Base-by-base conservation (phyloP, 345 rosid genomes). In the Draba incana region DNA sequence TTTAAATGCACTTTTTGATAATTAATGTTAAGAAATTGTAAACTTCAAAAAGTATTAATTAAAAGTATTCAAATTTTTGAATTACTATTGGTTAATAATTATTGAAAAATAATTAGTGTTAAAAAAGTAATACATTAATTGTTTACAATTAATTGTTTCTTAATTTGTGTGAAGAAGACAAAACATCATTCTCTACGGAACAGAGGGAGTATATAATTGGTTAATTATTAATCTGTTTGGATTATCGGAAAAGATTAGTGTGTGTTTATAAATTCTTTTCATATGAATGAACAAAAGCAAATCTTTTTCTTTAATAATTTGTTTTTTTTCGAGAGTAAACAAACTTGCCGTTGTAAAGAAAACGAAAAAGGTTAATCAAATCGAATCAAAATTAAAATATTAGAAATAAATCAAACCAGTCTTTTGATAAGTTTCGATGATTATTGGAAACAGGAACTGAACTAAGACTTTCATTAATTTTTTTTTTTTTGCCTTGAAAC, bases 271-370 rank as follows among this genome's bases (percentile, higher is more conserved):
- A 20, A 4, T 44, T 8, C 3, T 28, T 63, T 66, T 28, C 43
- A 30, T 28, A 43, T 30, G 42, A 43, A 30, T 30, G 31, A 43
- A 42, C 23, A 42, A 41, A 24, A 4, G 8, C 6, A 27, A 15
- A 10, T 23, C 31, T 28, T 48, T 48, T 13, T 6, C 57, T 10
- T 49, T 2, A 23, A 49, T 24, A 49, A 49, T 24, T 7, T 24
- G n/a, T 23, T 23, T 13, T 23, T 10, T 24, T 10, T 49, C 16
- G 9, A 1, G 9, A 6, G 37, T 33, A 35, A 35, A 62, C 44
- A 33, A 50, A 64, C 25, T 49, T 49, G 33, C 57, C 68, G 68
- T 37, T 64, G 4, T 48, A 31, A 16, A 12, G 44, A 62, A 33
- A 31, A 25, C 5, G 16, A 42, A 10, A 52, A 10, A 52, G 10